Evolutionary conservation across 2,329 filamentous ascomycete genomes (phyloP).

Genomic region (Nakataea oryzae): DNA sequence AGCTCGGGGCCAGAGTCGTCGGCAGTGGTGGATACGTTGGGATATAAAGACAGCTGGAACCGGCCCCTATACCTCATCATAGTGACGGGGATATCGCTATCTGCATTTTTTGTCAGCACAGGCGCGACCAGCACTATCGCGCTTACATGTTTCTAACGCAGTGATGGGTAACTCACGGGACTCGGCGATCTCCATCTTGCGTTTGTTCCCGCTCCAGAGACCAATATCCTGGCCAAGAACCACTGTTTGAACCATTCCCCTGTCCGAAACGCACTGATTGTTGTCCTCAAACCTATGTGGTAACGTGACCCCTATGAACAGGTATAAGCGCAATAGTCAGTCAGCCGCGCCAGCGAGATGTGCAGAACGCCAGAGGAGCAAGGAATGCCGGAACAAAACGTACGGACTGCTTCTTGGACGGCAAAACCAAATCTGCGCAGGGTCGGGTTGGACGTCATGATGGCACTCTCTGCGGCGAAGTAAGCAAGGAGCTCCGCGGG

Average conservation of each 20-base stretch:
- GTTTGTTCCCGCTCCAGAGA: slow-evolving; percentile 42
- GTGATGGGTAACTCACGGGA: slow-evolving; percentile 26
- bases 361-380: rapidly evolving
- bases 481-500: slow-evolving; percentile 49
- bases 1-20: slow-evolving; percentile 46
- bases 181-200: slow-evolving; percentile 47
- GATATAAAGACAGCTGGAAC: slow-evolving; percentile 46
- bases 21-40: slow-evolving; percentile 34
- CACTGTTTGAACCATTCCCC: slow-evolving; percentile 38
- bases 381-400: slow-evolving; percentile 8
- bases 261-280: slow-evolving; percentile 32
- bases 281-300: slow-evolving; percentile 33
- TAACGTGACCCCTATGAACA: slow-evolving; percentile 17
- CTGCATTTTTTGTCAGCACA: background rate
- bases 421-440: slow-evolving; percentile 51
- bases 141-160: background rate
- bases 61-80: slow-evolving; percentile 47
- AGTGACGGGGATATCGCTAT: slow-evolving; percentile 17
- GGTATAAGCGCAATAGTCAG: background rate
- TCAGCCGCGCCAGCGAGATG: background rate
- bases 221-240: slow-evolving; percentile 38
- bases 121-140: background rate
- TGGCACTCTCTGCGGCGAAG: slow-evolving; percentile 51
- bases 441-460: slow-evolving; percentile 43
- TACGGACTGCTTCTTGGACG: slow-evolving; percentile 39